Conservation (phyloP, 495 filamentous ascomycete species). For the Poronia punctata region DNA sequence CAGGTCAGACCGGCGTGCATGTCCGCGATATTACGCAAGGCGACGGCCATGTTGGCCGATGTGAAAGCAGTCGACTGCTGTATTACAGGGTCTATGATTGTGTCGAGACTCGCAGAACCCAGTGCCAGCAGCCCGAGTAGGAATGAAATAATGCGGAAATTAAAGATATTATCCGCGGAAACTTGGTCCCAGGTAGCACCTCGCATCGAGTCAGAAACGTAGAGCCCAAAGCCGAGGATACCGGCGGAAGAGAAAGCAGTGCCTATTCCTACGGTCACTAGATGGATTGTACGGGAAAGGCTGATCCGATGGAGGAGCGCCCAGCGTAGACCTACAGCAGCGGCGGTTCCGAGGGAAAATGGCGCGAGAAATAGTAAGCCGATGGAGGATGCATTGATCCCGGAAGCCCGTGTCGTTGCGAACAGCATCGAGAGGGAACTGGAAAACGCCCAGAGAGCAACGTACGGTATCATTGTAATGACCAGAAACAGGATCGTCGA, state of each 20-base stretch:
- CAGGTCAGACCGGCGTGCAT: slow-evolving; percentile 32
- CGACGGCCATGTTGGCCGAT: slow-evolving; percentile 29
- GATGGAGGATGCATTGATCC: slow-evolving; percentile 28
- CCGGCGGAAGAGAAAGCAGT: slow-evolving; percentile 31
- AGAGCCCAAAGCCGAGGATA: slow-evolving; percentile 34
- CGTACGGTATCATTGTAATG: slow-evolving; percentile 33
- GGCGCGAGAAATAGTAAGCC: slow-evolving; percentile 38
- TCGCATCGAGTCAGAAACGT: slow-evolving; percentile 31
- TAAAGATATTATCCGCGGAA: slow-evolving; percentile 22
- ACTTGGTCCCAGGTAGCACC: slow-evolving; percentile 21
- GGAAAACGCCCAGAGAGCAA: slow-evolving; percentile 35
- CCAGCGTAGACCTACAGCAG: slow-evolving; percentile 20
- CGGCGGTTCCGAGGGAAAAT: slow-evolving; percentile 28
- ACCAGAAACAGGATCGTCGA: slow-evolving; percentile 37
- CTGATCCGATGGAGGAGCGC: slow-evolving; percentile 11
- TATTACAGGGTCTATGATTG: slow-evolving; percentile 30
- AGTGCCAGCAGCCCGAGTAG: slow-evolving; percentile 35
- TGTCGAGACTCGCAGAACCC: slow-evolving; percentile 26
- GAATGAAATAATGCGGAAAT: slow-evolving; percentile 32
- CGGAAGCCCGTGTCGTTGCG: slow-evolving; percentile 33
- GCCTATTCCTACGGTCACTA: slow-evolving; percentile 25
- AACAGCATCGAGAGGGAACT: slow-evolving; percentile 41
- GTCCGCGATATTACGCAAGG: slow-evolving; percentile 34
- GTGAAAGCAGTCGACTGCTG: slow-evolving; percentile 36
- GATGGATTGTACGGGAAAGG: slow-evolving; percentile 24